Percentiles rank a stretch among this genome's conserved stretches.
phyloP scores from a whole-genome alignment of 257 asterid genomes.

The Dorcoceras hygrometricum region DNA sequence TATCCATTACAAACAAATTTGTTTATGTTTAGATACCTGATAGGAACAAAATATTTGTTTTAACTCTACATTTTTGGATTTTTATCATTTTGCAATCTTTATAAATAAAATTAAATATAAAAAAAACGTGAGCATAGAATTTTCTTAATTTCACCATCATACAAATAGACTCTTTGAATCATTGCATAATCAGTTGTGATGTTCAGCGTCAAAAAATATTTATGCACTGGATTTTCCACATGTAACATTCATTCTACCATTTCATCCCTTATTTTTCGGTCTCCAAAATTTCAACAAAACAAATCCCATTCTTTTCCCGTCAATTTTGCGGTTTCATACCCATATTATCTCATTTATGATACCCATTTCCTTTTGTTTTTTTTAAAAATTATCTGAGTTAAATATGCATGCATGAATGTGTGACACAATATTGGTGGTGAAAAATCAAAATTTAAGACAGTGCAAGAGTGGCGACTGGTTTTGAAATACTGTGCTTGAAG shows the following conservation, averaged over 20 bases:
- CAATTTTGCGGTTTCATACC: not conserved
- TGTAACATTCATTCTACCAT: constrained; percentile 27
- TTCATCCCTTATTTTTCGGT: constrained; percentile 13
- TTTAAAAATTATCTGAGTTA: not conserved
- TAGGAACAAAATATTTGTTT: too few relatives aligned
- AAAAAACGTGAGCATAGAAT: too few relatives aligned
- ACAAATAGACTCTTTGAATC: constrained; percentile 14
- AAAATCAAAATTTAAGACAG: constrained; percentile 10
- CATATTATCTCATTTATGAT: not conserved
- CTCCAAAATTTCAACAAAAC: not conserved
- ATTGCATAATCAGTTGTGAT: constrained; percentile 2
- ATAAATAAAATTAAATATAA: too few relatives aligned
- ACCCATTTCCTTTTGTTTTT: not conserved
- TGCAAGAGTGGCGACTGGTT: constrained; percentile 8
- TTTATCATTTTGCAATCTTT: too few relatives aligned
- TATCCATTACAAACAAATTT: too few relatives aligned
- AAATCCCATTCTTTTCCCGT: constrained; percentile 1
- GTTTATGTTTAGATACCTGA: too few relatives aligned
- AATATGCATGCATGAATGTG: not conserved
- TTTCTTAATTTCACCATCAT: not conserved
- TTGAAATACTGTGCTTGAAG: constrained; percentile 43
- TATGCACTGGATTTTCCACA: constrained; percentile 14
- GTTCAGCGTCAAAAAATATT: constrained; percentile 8
- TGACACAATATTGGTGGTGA: constrained; percentile 14
- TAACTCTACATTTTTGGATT: too few relatives aligned